A percentile compares a stretch with the other conserved stretches of the same genome.
Conservation (phyloP, 1,284 basidiomycete species). For the Schizopora paradoxa region DNA sequence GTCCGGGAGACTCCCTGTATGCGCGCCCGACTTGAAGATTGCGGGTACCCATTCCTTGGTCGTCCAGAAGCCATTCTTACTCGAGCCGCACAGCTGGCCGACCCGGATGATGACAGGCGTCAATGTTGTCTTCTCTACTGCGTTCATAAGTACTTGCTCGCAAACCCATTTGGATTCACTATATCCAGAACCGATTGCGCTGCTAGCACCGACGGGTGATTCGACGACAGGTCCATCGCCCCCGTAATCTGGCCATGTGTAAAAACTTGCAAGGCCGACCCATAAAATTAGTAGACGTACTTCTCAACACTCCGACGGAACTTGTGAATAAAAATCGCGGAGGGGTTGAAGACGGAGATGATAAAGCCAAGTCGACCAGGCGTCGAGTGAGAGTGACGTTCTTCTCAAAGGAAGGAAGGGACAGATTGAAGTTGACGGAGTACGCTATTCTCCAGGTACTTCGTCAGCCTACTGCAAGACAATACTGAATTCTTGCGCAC, state of each 20-base stretch:
- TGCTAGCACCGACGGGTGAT: constrained; percentile 21
- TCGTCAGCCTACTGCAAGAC: too few species aligned
- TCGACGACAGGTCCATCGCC: constrained; percentile 10
- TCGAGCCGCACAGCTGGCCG: constrained; percentile 33
- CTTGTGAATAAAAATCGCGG: constrained; percentile 34
- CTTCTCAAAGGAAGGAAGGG: constrained; percentile 21
- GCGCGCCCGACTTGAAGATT: constrained; percentile 23
- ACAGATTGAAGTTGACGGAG: constrained; percentile 24
- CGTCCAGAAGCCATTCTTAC: constrained; percentile 29
- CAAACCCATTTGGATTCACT: constrained; percentile 41
- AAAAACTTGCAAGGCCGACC: not conserved
- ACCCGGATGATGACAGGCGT: constrained; percentile 31
- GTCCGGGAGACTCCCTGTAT: constrained; percentile 25
- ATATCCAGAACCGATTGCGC: constrained; percentile 33
- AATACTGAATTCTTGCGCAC: not conserved
- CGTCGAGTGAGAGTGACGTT: constrained; percentile 17
- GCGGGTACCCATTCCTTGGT: constrained; percentile 32
- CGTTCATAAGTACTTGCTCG: constrained; percentile 32
- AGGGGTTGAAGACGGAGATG: constrained; percentile 12
- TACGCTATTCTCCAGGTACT: constrained; percentile 20
- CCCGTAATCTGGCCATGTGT: not conserved
- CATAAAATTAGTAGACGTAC: constrained; percentile 18
- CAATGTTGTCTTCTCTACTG: constrained; percentile 23
- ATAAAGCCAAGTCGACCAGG: constrained; percentile 22
- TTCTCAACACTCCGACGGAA: constrained; percentile 28